Conservation (phyloP, 2,329 filamentous ascomycete species). For the Polytolypa hystricis region DNA sequence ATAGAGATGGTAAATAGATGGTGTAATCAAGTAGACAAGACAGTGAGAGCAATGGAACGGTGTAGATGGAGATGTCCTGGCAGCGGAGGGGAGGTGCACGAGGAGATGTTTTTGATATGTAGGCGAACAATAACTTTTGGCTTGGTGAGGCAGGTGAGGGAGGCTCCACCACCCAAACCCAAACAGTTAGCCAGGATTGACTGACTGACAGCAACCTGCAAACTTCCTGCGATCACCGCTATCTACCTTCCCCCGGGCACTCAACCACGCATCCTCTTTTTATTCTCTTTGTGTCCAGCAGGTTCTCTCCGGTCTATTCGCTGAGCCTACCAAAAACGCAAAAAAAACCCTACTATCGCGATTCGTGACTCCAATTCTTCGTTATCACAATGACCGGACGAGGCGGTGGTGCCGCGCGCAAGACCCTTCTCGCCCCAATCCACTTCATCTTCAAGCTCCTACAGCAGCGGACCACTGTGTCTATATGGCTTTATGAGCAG, state of each 20-base stretch:
- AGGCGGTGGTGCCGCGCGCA: conserved; percentile 46
- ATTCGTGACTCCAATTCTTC: background rate
- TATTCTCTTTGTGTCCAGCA: background rate
- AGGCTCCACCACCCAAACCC: too few species aligned
- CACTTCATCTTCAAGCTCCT: conserved; percentile 94
- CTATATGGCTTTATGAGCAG: conserved; percentile 97
- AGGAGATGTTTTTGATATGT: background rate
- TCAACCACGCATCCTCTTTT: conserved; percentile 4
- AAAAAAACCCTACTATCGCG: too few species aligned
- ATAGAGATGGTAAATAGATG: too few species aligned
- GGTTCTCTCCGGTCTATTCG: too few species aligned
- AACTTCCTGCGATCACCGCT: background rate
- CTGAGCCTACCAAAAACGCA: too few species aligned
- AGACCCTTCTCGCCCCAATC: conserved; percentile 64
- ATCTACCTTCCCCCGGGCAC: conserved; percentile 8
- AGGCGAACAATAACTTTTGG: too few species aligned
- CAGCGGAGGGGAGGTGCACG: too few species aligned
- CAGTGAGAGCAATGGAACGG: background rate
- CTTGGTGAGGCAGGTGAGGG: too few species aligned
- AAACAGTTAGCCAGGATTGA: too few species aligned
- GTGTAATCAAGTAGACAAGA: too few species aligned
- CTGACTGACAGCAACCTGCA: too few species aligned
- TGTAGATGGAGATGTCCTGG: background rate
- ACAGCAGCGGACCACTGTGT: conserved; percentile 70
- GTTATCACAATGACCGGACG: conserved; percentile 43